Percentiles rank a stretch among this genome's conserved stretches.
Conservation (phyloP, 441 rosid genomes). For the Rhodomyrtus psidioides region DNA sequence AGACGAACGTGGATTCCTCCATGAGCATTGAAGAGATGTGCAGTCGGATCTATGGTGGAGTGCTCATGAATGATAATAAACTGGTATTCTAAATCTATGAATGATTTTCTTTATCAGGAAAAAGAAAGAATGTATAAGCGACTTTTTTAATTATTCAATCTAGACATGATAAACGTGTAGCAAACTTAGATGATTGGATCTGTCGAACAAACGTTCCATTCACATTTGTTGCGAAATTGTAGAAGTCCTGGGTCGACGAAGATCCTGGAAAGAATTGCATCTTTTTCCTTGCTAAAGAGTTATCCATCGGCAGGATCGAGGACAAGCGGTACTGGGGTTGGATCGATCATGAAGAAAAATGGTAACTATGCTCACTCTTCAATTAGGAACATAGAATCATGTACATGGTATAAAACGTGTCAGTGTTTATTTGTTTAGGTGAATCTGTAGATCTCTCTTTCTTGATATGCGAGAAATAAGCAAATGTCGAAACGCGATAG, state of each 20-base stretch:
- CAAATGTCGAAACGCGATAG: too few relatives aligned
- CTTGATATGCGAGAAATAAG: too few relatives aligned
- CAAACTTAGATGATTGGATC: neutral
- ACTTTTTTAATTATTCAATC: neutral
- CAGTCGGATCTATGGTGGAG: neutral
- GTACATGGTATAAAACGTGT: too few relatives aligned
- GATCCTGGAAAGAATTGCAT: neutral
- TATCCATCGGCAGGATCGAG: rapidly evolving
- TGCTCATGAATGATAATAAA: neutral
- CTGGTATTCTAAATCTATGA: neutral
- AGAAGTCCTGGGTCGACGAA: neutral
- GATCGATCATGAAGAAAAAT: neutral
- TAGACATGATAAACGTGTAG: neutral
- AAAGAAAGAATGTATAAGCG: neutral
- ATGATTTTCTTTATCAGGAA: neutral
- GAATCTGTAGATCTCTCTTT: too few relatives aligned
- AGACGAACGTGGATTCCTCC: neutral
- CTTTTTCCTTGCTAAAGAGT: neutral
- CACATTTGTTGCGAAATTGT: neutral
- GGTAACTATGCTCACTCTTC: neutral
- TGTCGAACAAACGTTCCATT: too few relatives aligned
- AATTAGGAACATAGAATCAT: neutral
- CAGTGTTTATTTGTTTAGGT: too few relatives aligned
- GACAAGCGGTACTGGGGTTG: rapidly evolving
- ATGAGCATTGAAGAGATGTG: neutral